Evolutionary conservation across 192 early-diverging fungal genomes (phyloP).

Genomic region (Gamsiella multidivaricata): DNA sequence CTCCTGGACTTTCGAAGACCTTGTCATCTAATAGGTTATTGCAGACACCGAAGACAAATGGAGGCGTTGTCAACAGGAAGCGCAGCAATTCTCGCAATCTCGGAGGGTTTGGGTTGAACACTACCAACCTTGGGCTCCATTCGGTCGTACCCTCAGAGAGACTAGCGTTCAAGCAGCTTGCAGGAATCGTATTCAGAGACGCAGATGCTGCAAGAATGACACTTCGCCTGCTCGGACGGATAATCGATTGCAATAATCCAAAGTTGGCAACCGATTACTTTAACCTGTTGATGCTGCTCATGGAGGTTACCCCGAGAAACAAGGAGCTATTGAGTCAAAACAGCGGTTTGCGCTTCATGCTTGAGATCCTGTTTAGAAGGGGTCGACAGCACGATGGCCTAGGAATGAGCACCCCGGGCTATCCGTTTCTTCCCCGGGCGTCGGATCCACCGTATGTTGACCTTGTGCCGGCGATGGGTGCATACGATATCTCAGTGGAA

Average conservation of each 20-base stretch:
- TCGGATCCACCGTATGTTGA: constrained; percentile 54
- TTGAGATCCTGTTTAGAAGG: constrained; percentile 53
- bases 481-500: constrained; percentile 54
- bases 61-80: constrained; percentile 33
- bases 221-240: constrained; percentile 40
- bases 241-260: constrained; percentile 46
- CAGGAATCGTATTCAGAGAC: constrained; percentile 54
- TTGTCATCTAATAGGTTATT: not conserved
- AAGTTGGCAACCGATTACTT: constrained; percentile 53
- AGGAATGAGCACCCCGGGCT: constrained; percentile 15
- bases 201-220: constrained; percentile 57
- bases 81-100: constrained; percentile 56
- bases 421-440: constrained; percentile 27
- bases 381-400: constrained; percentile 26
- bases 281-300: constrained; percentile 54
- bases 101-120: constrained; percentile 55
- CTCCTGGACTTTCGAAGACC: not conserved
- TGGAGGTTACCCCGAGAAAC: constrained; percentile 58
- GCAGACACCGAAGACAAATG: constrained; percentile 17
- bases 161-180: constrained; percentile 44
- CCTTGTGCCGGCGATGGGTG: constrained; percentile 54
- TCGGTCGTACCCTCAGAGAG: constrained; percentile 40
- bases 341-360: constrained; percentile 49
- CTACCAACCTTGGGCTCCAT: constrained; percentile 45
- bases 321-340: constrained; percentile 55